A percentile compares a stretch with the other conserved stretches of the same genome.
Evolutionary conservation across 257 asterid species (phyloP).

Genomic region (Gentiana macrophylla): DNA sequence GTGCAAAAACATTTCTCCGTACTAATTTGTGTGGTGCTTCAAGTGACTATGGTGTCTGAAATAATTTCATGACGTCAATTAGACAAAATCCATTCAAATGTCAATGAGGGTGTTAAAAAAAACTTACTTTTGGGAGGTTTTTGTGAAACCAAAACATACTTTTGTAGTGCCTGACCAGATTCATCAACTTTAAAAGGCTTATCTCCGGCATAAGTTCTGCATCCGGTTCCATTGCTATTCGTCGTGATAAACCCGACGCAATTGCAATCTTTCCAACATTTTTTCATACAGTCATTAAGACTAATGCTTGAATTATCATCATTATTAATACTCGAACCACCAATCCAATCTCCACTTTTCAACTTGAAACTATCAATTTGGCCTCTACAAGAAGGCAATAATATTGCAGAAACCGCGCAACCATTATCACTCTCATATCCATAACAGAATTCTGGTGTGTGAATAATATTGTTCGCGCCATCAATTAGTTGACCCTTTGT

Average conservation of each 20-base stretch:
- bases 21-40: no score
- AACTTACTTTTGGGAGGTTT: no score
- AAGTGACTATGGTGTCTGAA: no score
- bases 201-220: no score
- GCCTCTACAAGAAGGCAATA: slow-evolving; percentile 12
- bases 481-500: slow-evolving; percentile 5
- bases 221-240: background rate
- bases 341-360: slow-evolving; percentile 4
- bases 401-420: slow-evolving; percentile 13
- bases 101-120: no score
- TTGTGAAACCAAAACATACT: no score
- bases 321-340: background rate
- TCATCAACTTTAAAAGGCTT: no score
- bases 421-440: slow-evolving; percentile 16
- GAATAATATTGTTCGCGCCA: background rate
- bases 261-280: slow-evolving; percentile 17
- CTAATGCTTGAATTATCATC: slow-evolving; percentile 3
- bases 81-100: no score
- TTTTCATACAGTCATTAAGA: slow-evolving; percentile 24
- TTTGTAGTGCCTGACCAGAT: no score
- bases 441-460: slow-evolving; percentile 11
- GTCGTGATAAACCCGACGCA: slow-evolving; percentile 10
- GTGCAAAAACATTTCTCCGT: no score
- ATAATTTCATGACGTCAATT: no score
- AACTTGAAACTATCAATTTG: slow-evolving; percentile 4